A percentile compares a stretch with the other conserved stretches of the same genome.
Conservation (phyloP, 2,329 filamentous ascomycete species). For the Ceratocystis papillata region DNA sequence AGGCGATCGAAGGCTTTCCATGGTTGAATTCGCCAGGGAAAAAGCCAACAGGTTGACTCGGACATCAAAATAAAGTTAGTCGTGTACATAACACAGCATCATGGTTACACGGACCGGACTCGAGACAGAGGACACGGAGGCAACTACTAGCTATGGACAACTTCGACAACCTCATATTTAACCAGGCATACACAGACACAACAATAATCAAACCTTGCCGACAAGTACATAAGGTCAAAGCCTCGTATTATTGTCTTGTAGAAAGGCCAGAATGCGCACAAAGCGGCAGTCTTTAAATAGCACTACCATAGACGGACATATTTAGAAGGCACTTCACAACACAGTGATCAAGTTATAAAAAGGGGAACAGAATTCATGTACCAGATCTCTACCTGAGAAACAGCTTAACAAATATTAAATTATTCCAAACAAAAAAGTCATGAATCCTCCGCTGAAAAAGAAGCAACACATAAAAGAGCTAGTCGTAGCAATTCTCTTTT, state of each 20-base stretch:
- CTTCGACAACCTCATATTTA: background rate
- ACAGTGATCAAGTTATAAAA: fast-evolving
- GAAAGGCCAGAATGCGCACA: no score
- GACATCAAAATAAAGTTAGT: slow-evolving; percentile 1
- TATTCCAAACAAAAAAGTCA: slow-evolving; percentile 15
- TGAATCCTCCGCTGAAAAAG: slow-evolving; percentile 5
- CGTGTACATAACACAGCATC: background rate
- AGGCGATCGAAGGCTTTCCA: background rate
- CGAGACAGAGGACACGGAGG: background rate
- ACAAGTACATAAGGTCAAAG: no score
- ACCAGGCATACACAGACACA: background rate
- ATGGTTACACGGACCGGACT: slow-evolving; percentile 1
- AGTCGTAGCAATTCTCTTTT: slow-evolving; percentile 9
- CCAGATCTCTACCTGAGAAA: slow-evolving; percentile 15
- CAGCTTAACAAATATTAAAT: slow-evolving; percentile 14
- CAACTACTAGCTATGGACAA: background rate
- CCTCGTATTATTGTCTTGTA: fast-evolving
- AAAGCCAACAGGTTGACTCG: background rate
- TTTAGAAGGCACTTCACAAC: background rate
- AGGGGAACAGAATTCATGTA: slow-evolving; percentile 11
- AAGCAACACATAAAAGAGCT: slow-evolving; percentile 20
- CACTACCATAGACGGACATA: background rate
- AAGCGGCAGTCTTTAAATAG: no score
- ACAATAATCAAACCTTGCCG: fast-evolving
- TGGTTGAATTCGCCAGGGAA: background rate